Conservation (phyloP, 2,329 filamentous ascomycete species). For the Aspergillus hiratsukae region DNA sequence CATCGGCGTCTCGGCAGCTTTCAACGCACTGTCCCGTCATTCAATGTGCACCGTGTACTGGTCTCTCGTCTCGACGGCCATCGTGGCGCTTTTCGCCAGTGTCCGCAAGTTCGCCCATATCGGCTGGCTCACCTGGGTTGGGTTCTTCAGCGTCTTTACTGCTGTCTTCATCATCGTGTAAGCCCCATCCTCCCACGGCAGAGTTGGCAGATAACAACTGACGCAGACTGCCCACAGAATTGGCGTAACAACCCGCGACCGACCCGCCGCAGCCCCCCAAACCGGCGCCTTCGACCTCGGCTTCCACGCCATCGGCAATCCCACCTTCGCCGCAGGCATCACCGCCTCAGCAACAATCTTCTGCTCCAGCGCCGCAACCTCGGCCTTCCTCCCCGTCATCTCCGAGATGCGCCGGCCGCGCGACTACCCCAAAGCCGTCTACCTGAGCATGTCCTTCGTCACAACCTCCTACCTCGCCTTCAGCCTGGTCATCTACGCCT, state of each 20-base stretch:
- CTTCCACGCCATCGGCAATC: conserved; percentile 53
- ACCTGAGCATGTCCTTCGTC: conserved; percentile 55
- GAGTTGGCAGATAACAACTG: no score
- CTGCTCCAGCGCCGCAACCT: conserved; percentile 55
- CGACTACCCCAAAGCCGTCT: conserved; percentile 59
- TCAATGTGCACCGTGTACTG: conserved; percentile 57
- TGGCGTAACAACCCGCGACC: conserved; percentile 53
- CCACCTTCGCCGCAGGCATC: conserved; percentile 57
- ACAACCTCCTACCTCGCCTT: conserved; percentile 56
- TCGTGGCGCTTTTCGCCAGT: conserved; percentile 46
- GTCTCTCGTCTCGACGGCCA: conserved; percentile 50
- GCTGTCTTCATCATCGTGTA: conserved; percentile 55
- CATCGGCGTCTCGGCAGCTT: conserved; percentile 54
- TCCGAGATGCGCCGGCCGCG: conserved; percentile 59
- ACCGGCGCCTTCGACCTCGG: conserved; percentile 57
- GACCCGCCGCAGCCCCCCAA: conserved; percentile 58
- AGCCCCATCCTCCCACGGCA: neutral
- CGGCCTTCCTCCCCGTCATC: conserved; percentile 61
- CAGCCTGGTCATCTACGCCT: conserved; percentile 57
- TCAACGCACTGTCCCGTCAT: conserved; percentile 58
- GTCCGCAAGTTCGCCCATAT: conserved; percentile 59
- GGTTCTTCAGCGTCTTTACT: conserved; percentile 55
- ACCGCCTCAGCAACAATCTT: conserved; percentile 57
- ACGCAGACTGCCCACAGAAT: conserved; percentile 24
- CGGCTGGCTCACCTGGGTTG: conserved; percentile 59